phyloP scores from a whole-genome alignment of 2,329 filamentous ascomycete genomes.

The Ceratocystis cacaofunesta region DNA sequence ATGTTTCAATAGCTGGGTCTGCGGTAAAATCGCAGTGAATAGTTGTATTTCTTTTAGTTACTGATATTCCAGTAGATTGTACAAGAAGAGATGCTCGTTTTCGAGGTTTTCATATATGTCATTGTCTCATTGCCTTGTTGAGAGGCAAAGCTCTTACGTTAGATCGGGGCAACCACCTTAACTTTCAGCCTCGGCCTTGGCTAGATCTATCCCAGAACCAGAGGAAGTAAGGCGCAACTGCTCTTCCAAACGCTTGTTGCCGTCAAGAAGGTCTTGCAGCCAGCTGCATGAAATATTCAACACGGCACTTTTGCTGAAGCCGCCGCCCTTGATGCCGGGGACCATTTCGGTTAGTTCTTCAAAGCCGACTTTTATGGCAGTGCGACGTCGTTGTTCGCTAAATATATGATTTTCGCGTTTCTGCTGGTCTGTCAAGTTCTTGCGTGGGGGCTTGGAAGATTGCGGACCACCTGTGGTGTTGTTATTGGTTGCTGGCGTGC shows the following conservation, averaged over 20 bases:
- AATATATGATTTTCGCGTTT: conserved; percentile 76
- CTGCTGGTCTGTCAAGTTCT: conserved; percentile 67
- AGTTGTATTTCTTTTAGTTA: no score
- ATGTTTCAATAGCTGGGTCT: no score
- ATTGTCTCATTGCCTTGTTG: no score
- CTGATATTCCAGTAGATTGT: no score
- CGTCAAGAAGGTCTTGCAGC: conserved; percentile 55
- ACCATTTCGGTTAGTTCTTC: conserved; percentile 65
- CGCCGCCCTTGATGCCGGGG: conserved; percentile 56
- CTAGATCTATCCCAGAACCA: background rate
- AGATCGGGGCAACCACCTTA: no score
- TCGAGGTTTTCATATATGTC: no score
- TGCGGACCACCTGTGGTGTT: conserved; percentile 26
- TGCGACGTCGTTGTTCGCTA: conserved; percentile 74
- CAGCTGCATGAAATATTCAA: conserved; percentile 63
- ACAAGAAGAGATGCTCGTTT: no score
- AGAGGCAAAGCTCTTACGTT: no score
- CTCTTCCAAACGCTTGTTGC: conserved; percentile 44
- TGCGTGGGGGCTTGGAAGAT: conserved; percentile 29
- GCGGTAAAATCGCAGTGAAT: no score
- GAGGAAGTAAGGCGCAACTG: conserved; percentile 5
- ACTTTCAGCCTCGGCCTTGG: background rate
- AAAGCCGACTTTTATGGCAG: conserved; percentile 68
- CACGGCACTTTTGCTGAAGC: conserved; percentile 71
- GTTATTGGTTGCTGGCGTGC: conserved; percentile 22